phyloP scores from a whole-genome alignment of 2,329 filamentous ascomycete genomes.

The Xylaria digitata region DNA sequence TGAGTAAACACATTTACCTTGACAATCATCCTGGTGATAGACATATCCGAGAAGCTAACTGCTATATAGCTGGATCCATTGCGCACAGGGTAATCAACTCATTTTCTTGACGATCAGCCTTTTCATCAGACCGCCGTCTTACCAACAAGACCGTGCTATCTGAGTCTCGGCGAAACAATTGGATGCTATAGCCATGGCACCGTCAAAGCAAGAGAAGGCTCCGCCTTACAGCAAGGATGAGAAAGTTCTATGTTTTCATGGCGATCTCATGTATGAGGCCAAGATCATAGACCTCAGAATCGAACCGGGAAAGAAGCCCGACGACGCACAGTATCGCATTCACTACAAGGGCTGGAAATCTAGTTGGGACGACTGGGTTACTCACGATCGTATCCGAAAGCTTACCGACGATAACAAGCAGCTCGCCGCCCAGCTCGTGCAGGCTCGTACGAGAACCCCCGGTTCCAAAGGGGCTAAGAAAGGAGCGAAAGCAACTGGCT shows the following conservation, averaged over 20 bases:
- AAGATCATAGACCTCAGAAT: constrained; percentile 82
- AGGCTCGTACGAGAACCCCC: constrained; percentile 54
- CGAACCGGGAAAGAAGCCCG: constrained; percentile 55
- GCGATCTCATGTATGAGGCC: constrained; percentile 96
- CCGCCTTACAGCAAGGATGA: constrained; percentile 80
- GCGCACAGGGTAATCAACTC: background rate
- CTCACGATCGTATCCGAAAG: constrained; percentile 91
- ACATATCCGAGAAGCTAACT: background rate
- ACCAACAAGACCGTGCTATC: constrained; percentile 1
- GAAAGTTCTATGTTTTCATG: constrained; percentile 95
- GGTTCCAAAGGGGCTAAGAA: constrained; percentile 64
- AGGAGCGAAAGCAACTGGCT: constrained; percentile 59
- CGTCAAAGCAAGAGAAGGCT: constrained; percentile 56
- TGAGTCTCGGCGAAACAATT: constrained; percentile 6
- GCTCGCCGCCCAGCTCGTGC: constrained; percentile 78
- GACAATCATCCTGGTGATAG: constrained; percentile 1
- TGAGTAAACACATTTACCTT: constrained; percentile 2
- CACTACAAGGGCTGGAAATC: constrained; percentile 99
- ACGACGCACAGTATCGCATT: constrained; percentile 86
- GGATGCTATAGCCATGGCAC: constrained; percentile 49
- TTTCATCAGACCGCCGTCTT: background rate
- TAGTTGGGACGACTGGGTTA: constrained; percentile 99
- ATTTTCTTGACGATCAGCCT: background rate
- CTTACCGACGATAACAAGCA: constrained; percentile 95
- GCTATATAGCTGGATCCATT: background rate